Base-by-base conservation (phyloP, 139 green algal species). In the Yamagishiella unicocca region DNA sequence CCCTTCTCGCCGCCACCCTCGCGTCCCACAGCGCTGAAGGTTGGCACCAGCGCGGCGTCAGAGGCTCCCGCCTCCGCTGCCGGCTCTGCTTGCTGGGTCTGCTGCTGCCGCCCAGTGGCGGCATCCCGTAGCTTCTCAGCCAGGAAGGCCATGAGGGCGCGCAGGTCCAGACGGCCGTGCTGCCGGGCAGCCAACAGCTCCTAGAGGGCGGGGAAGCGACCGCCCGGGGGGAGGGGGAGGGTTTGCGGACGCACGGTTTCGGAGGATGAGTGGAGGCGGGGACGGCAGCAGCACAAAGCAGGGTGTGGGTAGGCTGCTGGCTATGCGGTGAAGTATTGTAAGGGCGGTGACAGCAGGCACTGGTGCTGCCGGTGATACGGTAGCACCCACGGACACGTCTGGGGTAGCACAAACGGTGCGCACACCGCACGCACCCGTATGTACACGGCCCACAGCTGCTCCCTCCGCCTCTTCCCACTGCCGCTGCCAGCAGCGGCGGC, bases 131-230 rank as follows among this genome's bases (percentile, higher is more conserved):
- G 62, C 12, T 54, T n/a, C 31, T 50, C 42, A 1, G 71, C 54
- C 5, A 88, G 71, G 37, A 75, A 66, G 40, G 83, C 19, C 43
- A 88, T 88, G n/a, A 83, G 38, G 53, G 54, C 25, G 37, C 55
- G 55, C n/a, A 88, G 83, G 72, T 83, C 73, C 55, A 83, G n/a
- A 24, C 72, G 83, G 70, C 67, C 29, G 33, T 31, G 54, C 46
- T 78, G 83, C n/a, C 72, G 83, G 8, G 72, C 54, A 0, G 53
- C 53, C 72, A 88, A 55, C n/a, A 88, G 45, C 83, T 83, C 83
- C 83, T 88, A 55, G 6, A 67, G 58, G 58, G 58, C 12, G 50
- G 17, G 50, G 50, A 12, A 58, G 17, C 50, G 50, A 17, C 12
- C 12, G 50, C 50, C 50, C 50, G 50, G 50, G 12, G 35, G 35